Conservation (phyloP, 148 eudicot genomes). For the Vaccinium corymbosum region DNA sequence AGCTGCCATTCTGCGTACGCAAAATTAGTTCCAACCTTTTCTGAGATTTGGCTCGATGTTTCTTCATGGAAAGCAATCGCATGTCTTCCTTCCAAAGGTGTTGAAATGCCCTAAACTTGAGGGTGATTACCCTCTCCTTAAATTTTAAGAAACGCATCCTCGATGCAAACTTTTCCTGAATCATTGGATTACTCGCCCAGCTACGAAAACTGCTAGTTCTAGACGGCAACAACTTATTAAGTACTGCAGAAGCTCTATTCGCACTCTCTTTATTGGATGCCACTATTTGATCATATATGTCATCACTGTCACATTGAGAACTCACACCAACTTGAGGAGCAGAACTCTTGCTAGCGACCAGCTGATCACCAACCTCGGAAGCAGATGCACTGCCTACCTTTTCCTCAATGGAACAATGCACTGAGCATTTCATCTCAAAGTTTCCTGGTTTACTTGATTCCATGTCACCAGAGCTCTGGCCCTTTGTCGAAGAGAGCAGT, state of each 20-base stretch:
- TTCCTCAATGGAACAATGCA: constrained; percentile 22
- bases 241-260: constrained; percentile 42
- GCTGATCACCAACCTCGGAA: constrained; percentile 24
- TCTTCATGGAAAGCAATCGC: constrained; percentile 53
- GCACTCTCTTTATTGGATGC: constrained; percentile 61
- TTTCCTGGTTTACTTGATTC: constrained; percentile 13
- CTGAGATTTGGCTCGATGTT: constrained; percentile 48
- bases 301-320: constrained; percentile 20
- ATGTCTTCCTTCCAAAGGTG: constrained; percentile 75
- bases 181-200: constrained; percentile 24
- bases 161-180: constrained; percentile 44
- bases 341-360: constrained; percentile 8
- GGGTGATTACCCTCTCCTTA: constrained; percentile 61
- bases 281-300: constrained; percentile 35
- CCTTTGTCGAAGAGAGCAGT: constrained; percentile 23
- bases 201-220: constrained; percentile 20
- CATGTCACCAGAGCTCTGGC: constrained; percentile 12
- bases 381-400: constrained; percentile 17
- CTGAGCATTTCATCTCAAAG: constrained; percentile 20
- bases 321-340: background rate
- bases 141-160: constrained; percentile 49
- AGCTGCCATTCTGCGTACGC: constrained; percentile 32
- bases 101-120: constrained; percentile 67
- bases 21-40: constrained; percentile 52
- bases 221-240: constrained; percentile 51